Evolutionary conservation across 352 stramenopile species (phyloP), one percentile per base, ranked within the genome.

Genomic region (Paralagenidium karlingii): DNA sequence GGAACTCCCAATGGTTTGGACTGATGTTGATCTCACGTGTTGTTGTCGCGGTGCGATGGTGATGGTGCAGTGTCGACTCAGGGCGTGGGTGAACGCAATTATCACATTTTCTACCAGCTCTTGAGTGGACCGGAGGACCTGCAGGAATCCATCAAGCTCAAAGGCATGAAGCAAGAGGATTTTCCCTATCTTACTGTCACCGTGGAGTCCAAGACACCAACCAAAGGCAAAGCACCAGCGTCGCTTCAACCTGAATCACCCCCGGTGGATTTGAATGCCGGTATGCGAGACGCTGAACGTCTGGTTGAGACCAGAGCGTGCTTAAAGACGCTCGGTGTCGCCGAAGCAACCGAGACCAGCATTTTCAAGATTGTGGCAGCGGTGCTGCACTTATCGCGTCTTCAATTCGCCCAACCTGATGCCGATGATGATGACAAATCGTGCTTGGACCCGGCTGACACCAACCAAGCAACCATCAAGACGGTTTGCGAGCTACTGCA

Each of bases 81-180:
- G 60, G 77, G 73, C n/a, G 40, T 82, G 33, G 84, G 83, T 11
- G 95, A 99, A 58, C 68, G 95, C 37, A 99, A 98, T 66, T 99
- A 97, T 74, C 95, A 99, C 63, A 96, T 99, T 39, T 99, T 99
- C 56, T 99, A 99, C 68, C 82, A 98, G 49, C 52, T 99, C 24
- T 58, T 90, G 8, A 70, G 74, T 12, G 63, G 71, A 1, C 53
- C 58, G 0, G 63, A 67, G 12, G 55, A 75, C 24, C 60, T 68
- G 40, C 77, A 58, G 8, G 40, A 59, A 18, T 63, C 73, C 24
- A 63, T 88, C 7, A 58, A 86, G 28, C 59, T 96, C n/a, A 56
- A 65, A 5, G 66, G 87, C 8, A 58, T 79, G 45, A 45, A 75
- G 30, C 60, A 81, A 12, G 65, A 73, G 24, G 69, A 92, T 32